Conservation (phyloP, 257 asterid genomes). For the Solanum sejunctum region DNA sequence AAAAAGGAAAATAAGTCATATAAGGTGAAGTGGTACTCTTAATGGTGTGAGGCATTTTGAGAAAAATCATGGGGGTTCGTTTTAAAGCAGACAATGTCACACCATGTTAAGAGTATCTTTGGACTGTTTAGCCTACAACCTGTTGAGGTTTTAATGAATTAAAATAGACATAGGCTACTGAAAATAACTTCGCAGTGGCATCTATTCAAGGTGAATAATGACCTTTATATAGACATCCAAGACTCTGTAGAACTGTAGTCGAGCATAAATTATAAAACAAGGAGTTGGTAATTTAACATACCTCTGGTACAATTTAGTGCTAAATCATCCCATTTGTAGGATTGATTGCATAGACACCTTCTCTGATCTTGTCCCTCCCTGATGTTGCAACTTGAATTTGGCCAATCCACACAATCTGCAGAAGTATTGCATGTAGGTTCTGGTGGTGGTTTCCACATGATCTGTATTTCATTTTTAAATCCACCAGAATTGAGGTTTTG, state of each 20-base stretch:
- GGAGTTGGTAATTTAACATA: background rate
- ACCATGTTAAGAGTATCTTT: background rate
- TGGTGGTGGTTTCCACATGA: constrained; percentile 1
- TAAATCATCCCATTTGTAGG: background rate
- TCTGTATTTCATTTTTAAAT: background rate
- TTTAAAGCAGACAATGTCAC: background rate
- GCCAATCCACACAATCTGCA: constrained; percentile 1
- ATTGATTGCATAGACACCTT: constrained; percentile 3
- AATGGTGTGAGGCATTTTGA: background rate
- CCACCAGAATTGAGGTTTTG: background rate
- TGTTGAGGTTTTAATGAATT: background rate
- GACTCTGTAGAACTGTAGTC: background rate
- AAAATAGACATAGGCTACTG: background rate
- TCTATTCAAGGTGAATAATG: background rate
- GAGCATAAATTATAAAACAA: background rate
- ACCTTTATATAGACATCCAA: background rate
- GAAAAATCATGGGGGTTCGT: background rate
- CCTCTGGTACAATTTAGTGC: constrained; percentile 3
- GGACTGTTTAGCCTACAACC: background rate
- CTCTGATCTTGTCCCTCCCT: background rate
- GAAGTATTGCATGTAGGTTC: constrained; percentile 2
- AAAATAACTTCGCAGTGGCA: background rate
- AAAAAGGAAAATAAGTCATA: background rate
- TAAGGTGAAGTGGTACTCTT: background rate
- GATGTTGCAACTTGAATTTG: constrained; percentile 2